These are phyloP conservation scores for Nicotiana sylvestris DNA, from an alignment of 257 asterid genomes.

Conservation along the genomic window DNA sequence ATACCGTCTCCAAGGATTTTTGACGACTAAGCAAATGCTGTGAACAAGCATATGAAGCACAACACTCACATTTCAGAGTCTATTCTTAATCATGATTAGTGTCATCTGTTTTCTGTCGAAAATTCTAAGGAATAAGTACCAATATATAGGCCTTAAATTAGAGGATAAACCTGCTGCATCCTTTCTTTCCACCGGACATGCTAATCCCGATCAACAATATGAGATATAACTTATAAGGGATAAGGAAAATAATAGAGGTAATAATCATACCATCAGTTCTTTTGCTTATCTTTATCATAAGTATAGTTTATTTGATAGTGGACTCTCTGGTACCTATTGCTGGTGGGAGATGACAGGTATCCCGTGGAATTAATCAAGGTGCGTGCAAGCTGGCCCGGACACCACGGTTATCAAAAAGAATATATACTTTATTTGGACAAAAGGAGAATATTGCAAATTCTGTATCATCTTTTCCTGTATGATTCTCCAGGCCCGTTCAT, in stretches of 20 bases:
- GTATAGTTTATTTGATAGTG: background rate
- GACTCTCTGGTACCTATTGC: too few species aligned
- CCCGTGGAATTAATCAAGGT: too few species aligned
- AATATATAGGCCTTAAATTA: background rate
- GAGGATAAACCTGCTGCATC: background rate
- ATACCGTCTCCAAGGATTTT: background rate
- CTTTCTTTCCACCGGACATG: background rate
- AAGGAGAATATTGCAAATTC: background rate
- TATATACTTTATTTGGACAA: background rate
- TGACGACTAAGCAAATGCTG: background rate
- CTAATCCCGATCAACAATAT: background rate
- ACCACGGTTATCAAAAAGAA: too few species aligned
- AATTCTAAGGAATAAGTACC: too few species aligned
- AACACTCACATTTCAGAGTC: background rate
- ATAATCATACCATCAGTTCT: background rate
- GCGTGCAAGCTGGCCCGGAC: too few species aligned
- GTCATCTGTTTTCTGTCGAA: background rate
- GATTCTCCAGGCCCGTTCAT: background rate
- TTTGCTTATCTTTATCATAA: background rate
- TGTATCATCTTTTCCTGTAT: background rate
- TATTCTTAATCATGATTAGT: background rate
- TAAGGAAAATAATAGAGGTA: background rate
- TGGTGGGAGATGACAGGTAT: too few species aligned
- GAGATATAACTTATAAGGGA: background rate
- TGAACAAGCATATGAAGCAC: background rate